Base-by-base conservation (phyloP, 2,329 filamentous ascomycete genomes). In the Didymella sp. region DNA sequence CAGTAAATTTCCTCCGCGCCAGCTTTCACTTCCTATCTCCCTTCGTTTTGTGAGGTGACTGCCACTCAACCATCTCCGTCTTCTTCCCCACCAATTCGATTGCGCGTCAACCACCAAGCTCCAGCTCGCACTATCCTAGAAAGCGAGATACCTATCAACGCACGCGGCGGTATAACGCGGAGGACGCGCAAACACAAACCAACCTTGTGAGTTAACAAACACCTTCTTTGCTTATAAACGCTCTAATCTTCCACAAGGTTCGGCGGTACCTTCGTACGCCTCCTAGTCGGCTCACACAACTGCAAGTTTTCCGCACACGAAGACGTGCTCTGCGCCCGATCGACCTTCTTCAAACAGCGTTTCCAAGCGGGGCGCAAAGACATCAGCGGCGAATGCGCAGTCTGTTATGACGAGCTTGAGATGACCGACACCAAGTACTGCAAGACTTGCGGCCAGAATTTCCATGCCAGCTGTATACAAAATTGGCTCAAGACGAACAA, bases 271-370 rank as follows among this genome's bases (percentile, higher is more conserved):
- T 37, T 54, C 15, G 21, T 54, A 13, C 44, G 35, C 4, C 28
- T 54, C 5, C 44, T 48, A 2, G 30, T 54, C 13, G 51, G 38
- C 13, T 42, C 50, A 6, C 50, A 25, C n/a, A 46, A 37, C 44
- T 38, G 30, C 45, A 25, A 31, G 3, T 49, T 49, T 40, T 43
- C 22, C 22, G 51, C 40, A 13, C 44, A 55, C 22, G 44, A 49
- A 31, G 30, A 55, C 15, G n/a, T 55, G 1, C 30, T 49, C 4
- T 38, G 51, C 30, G 4, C 19, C 3, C 38, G 24, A 4, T 55
- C 38, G 2, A 17, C 31, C 15, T 35, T 35, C 31, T 35, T 35
- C 31, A 35, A 19, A n/a, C 5, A 35, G 4, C n/a, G 31, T 6
- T 17, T 35, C 4, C 31, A 35, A 35, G 4, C 31, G 15, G 31